Conservation (phyloP, 768 basidiomycete genomes). For the Fomitopsis pulvina region DNA sequence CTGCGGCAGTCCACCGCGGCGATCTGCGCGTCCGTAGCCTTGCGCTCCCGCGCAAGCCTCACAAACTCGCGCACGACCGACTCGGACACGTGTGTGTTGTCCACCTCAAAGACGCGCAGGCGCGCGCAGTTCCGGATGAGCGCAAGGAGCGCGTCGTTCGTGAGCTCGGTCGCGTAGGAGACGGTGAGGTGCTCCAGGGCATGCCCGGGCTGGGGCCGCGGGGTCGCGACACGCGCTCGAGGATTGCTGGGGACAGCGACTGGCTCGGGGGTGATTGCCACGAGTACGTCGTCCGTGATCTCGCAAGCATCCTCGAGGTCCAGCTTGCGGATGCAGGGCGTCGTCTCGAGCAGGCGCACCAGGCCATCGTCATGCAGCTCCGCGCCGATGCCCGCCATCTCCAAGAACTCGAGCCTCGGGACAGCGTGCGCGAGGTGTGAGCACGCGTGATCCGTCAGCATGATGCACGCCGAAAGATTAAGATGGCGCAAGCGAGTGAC, state of each 20-base stretch:
- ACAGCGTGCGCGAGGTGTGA: conserved; percentile 64
- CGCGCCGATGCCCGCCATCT: conserved; percentile 69
- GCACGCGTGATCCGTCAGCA: conserved; percentile 72
- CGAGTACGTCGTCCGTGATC: conserved; percentile 68
- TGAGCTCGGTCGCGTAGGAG: conserved; percentile 59
- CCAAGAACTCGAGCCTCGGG: conserved; percentile 69
- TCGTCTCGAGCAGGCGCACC: conserved; percentile 58
- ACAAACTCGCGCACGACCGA: conserved; percentile 64
- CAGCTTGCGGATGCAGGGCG: conserved; percentile 63
- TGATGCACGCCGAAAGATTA: conserved; percentile 58
- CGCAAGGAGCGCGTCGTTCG: conserved; percentile 53
- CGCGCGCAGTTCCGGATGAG: conserved; percentile 60
- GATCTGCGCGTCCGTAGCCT: conserved; percentile 43
- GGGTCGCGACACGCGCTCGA: conserved; percentile 9
- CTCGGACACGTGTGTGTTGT: conserved; percentile 69
- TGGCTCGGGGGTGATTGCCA: conserved; percentile 48
- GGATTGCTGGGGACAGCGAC: conserved; percentile 9
- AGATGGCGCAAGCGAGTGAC: conserved; percentile 70
- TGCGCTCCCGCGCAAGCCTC: conserved; percentile 40
- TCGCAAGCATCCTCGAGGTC: conserved; percentile 83
- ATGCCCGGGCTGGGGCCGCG: conserved; percentile 50
- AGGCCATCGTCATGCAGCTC: conserved; percentile 72
- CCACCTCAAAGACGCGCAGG: conserved; percentile 66
- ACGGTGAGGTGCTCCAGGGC: conserved; percentile 66
- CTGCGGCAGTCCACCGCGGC: conserved; percentile 74